Percentiles rank a stretch among this genome's conserved stretches.
phyloP scores from a whole-genome alignment of 495 filamentous ascomycete species.

The Opeltia flavorubescens region DNA sequence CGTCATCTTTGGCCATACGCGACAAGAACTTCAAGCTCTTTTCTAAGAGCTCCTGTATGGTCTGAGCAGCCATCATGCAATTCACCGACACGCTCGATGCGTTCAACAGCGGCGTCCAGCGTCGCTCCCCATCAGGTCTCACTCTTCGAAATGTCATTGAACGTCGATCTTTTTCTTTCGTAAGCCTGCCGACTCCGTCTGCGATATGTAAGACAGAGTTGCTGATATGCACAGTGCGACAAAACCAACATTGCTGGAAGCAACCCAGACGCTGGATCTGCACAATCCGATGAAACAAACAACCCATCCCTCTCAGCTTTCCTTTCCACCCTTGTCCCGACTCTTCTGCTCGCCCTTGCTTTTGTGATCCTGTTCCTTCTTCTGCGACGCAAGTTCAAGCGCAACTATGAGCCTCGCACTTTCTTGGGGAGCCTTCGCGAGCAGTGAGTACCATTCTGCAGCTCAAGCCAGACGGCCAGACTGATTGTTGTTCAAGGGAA shows the following conservation, averaged over 20 bases:
- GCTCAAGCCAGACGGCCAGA: slow-evolving; percentile 4
- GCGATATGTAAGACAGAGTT: background rate
- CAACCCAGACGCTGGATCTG: background rate
- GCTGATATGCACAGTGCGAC: background rate
- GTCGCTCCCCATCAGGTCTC: background rate
- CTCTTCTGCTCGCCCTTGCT: slow-evolving; percentile 44
- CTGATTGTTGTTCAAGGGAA: slow-evolving; percentile 30
- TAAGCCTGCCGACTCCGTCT: background rate
- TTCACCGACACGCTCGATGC: background rate
- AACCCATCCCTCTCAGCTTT: slow-evolving; percentile 23
- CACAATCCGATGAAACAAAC: background rate
- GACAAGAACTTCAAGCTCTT: no score
- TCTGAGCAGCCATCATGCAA: background rate
- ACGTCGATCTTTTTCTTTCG: background rate
- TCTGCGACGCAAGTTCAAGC: slow-evolving; percentile 53
- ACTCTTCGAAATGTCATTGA: background rate
- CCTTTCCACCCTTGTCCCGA: slow-evolving; percentile 58
- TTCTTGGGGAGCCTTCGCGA: slow-evolving; percentile 62
- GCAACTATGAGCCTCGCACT: slow-evolving; percentile 79
- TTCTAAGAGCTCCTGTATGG: no score
- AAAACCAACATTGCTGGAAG: background rate
- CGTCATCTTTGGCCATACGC: no score
- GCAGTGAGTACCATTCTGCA: slow-evolving; percentile 27
- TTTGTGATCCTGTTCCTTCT: slow-evolving; percentile 64
- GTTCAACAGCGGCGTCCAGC: background rate